phyloP scores from a whole-genome alignment of 2,329 filamentous ascomycete species.

The Furcasterigmium sp. region DNA sequence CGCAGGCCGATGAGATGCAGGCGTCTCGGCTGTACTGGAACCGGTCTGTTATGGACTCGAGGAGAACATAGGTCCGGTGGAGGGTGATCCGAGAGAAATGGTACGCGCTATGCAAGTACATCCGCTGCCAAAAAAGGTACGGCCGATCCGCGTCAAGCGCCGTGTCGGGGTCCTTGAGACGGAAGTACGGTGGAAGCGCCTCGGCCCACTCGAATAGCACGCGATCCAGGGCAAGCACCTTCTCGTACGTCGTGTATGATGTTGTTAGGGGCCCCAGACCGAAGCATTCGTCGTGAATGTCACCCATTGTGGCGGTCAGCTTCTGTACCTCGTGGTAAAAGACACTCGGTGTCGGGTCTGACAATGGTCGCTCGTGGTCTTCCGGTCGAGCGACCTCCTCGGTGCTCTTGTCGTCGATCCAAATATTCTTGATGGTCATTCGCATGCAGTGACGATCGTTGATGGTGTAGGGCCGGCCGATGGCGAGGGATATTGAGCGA shows the following conservation, averaged over 20 bases:
- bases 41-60: constrained; percentile 31
- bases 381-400: constrained; percentile 19
- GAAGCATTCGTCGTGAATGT: constrained; percentile 33
- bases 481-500: constrained; percentile 30
- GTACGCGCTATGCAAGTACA: constrained; percentile 31
- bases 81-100: constrained; percentile 34
- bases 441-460: constrained; percentile 30
- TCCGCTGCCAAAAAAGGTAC: constrained; percentile 29
- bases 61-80: constrained; percentile 31
- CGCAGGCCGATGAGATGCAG: constrained; percentile 33
- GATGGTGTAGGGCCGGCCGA: constrained; percentile 32
- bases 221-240: constrained; percentile 26
- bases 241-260: constrained; percentile 23
- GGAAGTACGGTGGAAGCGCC: constrained; percentile 26
- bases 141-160: constrained; percentile 20
- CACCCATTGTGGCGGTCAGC: constrained; percentile 28
- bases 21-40: constrained; percentile 31
- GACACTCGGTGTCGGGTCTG: constrained; percentile 25
- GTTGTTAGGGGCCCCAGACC: constrained; percentile 21
- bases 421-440: constrained; percentile 30
- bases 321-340: constrained; percentile 23
- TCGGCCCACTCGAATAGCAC: constrained; percentile 25
- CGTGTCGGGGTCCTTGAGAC: constrained; percentile 22
- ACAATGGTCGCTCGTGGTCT: constrained; percentile 14
- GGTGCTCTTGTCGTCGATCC: constrained; percentile 26